Conservation (phyloP, 352 stramenopile species). For the Globisporangium rhizosaccharum region DNA sequence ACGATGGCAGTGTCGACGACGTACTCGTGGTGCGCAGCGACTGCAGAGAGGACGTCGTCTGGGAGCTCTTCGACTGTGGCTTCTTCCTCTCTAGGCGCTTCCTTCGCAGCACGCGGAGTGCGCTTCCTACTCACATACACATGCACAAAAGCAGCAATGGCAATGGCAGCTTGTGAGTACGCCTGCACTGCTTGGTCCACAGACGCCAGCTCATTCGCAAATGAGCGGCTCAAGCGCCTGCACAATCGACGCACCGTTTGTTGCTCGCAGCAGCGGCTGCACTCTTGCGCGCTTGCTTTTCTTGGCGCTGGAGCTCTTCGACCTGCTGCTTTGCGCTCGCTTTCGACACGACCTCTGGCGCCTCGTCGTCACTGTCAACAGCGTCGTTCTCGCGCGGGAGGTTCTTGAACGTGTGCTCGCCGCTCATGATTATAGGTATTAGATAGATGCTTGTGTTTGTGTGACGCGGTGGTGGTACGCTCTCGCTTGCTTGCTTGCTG, state of each 20-base stretch:
- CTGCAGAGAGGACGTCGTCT: slow-evolving; percentile 54
- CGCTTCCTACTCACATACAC: slow-evolving; percentile 31
- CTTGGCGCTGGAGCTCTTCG: slow-evolving; percentile 38
- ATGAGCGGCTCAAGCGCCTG: too few relatives aligned
- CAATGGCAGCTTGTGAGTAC: background rate
- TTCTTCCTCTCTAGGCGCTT: slow-evolving; percentile 12
- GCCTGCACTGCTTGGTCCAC: too few relatives aligned
- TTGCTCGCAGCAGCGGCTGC: slow-evolving; percentile 19
- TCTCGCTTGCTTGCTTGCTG: too few relatives aligned
- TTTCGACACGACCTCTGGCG: slow-evolving; percentile 75
- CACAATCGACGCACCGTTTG: slow-evolving; percentile 33
- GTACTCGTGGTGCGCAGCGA: slow-evolving; percentile 60
- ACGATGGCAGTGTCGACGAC: slow-evolving; percentile 4
- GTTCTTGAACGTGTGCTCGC: slow-evolving; percentile 19
- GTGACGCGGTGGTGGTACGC: background rate
- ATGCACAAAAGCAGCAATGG: background rate
- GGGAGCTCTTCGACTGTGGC: slow-evolving; percentile 39
- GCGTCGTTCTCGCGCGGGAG: slow-evolving; percentile 18
- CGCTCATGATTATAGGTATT: background rate
- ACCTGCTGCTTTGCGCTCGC: slow-evolving; percentile 53
- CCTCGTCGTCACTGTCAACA: slow-evolving; percentile 56
- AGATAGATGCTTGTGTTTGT: slow-evolving; percentile 4
- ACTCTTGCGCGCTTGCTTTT: slow-evolving; percentile 41
- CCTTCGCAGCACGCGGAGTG: slow-evolving; percentile 3
- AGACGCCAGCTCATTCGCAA: too few relatives aligned